Percentiles rank a stretch among this genome's conserved stretches.
These are phyloP conservation scores for Melampsora abietis-canadensis DNA, from an alignment of 1,284 basidiomycete genomes.

Conservation along the genomic window DNA sequence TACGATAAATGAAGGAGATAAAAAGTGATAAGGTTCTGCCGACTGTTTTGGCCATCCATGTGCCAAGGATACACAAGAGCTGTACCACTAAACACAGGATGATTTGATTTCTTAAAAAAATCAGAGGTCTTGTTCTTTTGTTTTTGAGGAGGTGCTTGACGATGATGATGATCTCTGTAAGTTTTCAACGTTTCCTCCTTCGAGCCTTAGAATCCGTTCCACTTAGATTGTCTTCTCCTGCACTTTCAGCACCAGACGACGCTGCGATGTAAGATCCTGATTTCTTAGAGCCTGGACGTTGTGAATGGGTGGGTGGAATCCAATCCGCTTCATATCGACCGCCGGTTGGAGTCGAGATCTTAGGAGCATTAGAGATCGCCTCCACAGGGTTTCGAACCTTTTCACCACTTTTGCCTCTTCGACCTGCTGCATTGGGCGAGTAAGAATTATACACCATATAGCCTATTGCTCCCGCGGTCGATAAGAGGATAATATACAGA, in stretches of 20 bases:
- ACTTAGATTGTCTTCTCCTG: slow-evolving; percentile 23
- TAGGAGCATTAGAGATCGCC: not conserved
- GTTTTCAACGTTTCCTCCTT: slow-evolving; percentile 36
- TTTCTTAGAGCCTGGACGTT: slow-evolving; percentile 28
- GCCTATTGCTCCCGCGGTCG: slow-evolving; percentile 17
- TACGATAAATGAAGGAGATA: too few species aligned
- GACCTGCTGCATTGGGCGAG: not conserved
- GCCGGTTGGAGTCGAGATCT: slow-evolving; percentile 35
- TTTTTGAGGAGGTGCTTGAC: too few species aligned
- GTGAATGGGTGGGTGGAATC: slow-evolving; percentile 33
- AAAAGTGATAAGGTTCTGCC: too few species aligned
- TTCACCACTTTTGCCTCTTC: not conserved
- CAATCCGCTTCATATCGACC: slow-evolving; percentile 40
- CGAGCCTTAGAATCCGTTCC: slow-evolving; percentile 37
- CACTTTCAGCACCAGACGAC: slow-evolving; percentile 11
- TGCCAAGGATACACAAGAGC: not conserved
- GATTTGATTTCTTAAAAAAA: too few species aligned
- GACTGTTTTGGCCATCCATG: too few species aligned
- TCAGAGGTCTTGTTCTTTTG: too few species aligned
- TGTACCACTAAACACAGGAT: not conserved
- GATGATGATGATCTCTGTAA: not conserved
- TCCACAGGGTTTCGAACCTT: not conserved
- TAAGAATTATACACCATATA: slow-evolving; percentile 36
- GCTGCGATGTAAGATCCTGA: not conserved
- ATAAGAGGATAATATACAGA: slow-evolving; percentile 26